Percentiles rank a stretch among this genome's conserved stretches.
Conservation (phyloP, 225 moss, liverwort and hornwort species). For the Rhytidiadelphus loreus region DNA sequence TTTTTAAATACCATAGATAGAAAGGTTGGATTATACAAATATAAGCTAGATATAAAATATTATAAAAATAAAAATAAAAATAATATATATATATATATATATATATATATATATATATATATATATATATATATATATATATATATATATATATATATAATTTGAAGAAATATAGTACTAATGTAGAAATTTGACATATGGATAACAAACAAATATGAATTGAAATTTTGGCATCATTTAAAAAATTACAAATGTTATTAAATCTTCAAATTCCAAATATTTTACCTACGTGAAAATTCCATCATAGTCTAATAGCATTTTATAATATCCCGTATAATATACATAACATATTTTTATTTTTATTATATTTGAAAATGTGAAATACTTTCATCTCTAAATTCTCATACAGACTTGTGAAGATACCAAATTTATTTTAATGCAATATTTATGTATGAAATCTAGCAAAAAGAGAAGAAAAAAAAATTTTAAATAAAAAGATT, state of each 20-base stretch:
- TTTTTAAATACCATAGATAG: neutral
- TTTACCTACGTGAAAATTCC: neutral
- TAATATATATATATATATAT: neutral
- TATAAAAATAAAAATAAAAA: too few relatives aligned
- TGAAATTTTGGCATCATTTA: too few relatives aligned
- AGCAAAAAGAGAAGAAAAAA: accelerated
- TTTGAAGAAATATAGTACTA: accelerated
- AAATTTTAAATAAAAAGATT: too few relatives aligned
- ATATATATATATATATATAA: neutral
- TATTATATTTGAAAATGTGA: too few relatives aligned
- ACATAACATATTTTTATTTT: neutral
- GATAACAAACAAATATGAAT: neutral
- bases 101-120: accelerated
- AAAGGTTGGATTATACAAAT: neutral
- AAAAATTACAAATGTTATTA: neutral
- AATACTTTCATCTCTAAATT: too few relatives aligned
- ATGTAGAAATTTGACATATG: neutral
- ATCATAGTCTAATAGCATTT: too few relatives aligned
- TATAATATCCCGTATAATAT: too few relatives aligned
- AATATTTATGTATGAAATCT: neutral
- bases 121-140: neutral
- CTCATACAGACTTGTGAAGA: neutral
- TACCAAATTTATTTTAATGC: neutral
- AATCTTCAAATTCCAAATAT: neutral
- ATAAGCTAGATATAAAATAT: neutral